Base-by-base conservation (phyloP, 805 yeast species). In the Teunomyces stri region DNA sequence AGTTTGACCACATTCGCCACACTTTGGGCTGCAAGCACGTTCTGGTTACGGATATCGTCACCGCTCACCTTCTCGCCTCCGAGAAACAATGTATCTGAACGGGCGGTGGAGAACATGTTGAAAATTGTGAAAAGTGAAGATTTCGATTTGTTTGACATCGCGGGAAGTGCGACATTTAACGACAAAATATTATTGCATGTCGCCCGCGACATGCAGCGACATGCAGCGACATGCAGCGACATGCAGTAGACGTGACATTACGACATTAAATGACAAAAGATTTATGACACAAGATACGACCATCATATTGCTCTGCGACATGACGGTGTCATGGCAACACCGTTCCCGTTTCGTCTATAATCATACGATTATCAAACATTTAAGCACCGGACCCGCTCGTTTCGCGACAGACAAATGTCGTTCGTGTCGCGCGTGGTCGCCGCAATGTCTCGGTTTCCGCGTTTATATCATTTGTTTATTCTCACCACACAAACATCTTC, bases 51-150 rank as follows among this genome's bases (percentile, higher is more conserved):
- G 56, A 95, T 86, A 62, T 94, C 99, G 60, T 91, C 96, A 48
- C 99, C 99, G 67, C 95, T 85, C 55, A 89, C 71, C 69, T 94
- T 92, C 66, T 94, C 96, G 58, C 97, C 99, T 59, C 96, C 96
- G 55, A 94, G 82, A 69, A 94, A 91, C 53, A 92, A 77, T 40
- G 97, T 90, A 60, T 91, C 97, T 50, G 96, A 89, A 62, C 96
- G 86, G 40, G 92, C 84, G 52, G 89, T 76, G 45, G 89, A 79
- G 67, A 75, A 89, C 79, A 90, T 78, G 64, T n/a, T 48, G 46
- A 20, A 7, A 28, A 11, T 15, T 29, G 22, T 27, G 29, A 33
- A 25, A 9, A 45, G 39, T 46, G 33, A 21, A 41, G 25, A 43
- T 18, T 46, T 43, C 34, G 18, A 25, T 18, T 18, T 18, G 18